Evolutionary conservation across 805 yeast species (phyloP), one percentile per base, ranked within the genome.

Genomic region (Saturnispora zaruensis): DNA sequence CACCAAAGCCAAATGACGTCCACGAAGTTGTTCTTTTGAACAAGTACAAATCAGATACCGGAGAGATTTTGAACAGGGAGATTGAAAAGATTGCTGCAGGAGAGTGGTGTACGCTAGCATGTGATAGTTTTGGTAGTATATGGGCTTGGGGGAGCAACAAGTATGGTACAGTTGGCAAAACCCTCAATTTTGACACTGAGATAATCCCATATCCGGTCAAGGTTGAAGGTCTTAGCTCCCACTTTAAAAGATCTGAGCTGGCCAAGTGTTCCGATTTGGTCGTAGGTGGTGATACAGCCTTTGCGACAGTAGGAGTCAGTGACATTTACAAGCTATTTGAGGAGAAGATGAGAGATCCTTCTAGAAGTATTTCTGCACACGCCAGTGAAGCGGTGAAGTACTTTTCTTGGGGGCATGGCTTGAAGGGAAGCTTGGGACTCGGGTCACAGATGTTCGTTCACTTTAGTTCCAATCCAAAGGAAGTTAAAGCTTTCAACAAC

Each of bases 121-220:
- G 77, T n/a, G 91, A 87, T 57, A 58, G 70, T 1, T 59, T 70
- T n/a, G 93, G 91, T 7, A 71, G 73, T 47, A 68, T 88, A n/a
- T 85, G 84, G 78, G 76, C 88, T 1, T 90, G 93, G 78, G 99
- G 99, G 23, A 77, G 78, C 51, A 91, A 91, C 63, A 72, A 78
- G 3, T 79, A 69, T 63, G 98, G 98, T n/a, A 91, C 93, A 60
- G 71, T 91, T 49, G 96, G 91, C 9, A 72, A 78, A 44, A 79
- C 80, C 6, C 81, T 84, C 44, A 71, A 76, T 21, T 79, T 79
- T 61, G 79, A 78, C 51, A 78, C 84, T 16, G 91, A 84, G 57
- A 69, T 76, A 41, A 73, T 83, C 43, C 78, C 95, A 4, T 77
- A 80, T 37, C 99, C 99, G 2, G 76, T 73, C 41, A 69, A 70